phyloP scores from a whole-genome alignment of 352 stramenopile species.

The Lagenidium giganteum region DNA sequence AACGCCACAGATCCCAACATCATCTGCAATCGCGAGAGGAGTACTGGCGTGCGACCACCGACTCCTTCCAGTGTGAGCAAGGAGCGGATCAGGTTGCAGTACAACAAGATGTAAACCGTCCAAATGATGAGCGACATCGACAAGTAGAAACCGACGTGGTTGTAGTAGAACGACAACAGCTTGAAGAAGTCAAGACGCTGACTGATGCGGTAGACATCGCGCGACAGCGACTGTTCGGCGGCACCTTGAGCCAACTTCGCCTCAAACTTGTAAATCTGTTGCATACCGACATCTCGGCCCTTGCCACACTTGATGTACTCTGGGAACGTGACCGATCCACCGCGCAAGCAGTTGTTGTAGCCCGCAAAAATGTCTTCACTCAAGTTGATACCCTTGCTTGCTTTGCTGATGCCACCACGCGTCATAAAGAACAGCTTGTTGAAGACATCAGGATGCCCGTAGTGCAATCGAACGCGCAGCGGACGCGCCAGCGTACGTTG shows the following conservation, averaged over 20 bases:
- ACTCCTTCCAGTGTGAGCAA: conserved; percentile 88
- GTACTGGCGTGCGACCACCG: conserved; percentile 86
- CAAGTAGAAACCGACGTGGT: conserved; percentile 97
- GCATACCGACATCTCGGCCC: conserved; percentile 97
- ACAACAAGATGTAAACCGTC: conserved; percentile 95
- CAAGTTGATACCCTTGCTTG: conserved; percentile 97
- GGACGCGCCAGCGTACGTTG: conserved; percentile 94
- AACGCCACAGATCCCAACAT: conserved; percentile 93
- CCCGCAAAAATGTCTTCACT: conserved; percentile 98
- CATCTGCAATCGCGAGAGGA: conserved; percentile 92
- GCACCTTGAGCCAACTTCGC: conserved; percentile 95
- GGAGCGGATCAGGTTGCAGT: conserved; percentile 89
- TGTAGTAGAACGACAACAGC: conserved; percentile 97
- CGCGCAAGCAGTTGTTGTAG: conserved; percentile 96
- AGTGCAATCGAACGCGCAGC: conserved; percentile 94
- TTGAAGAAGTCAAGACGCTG: conserved; percentile 96
- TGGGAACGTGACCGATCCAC: conserved; percentile 92
- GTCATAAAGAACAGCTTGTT: conserved; percentile 99
- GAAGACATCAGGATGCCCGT: conserved; percentile 97
- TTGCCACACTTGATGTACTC: conserved; percentile 98
- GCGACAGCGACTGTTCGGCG: conserved; percentile 95
- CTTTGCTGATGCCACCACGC: conserved; percentile 95
- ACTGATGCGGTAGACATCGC: conserved; percentile 95
- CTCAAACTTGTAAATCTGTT: conserved; percentile 99
- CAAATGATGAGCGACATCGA: conserved; percentile 95